Percentiles rank a stretch among this genome's conserved stretches.
phyloP scores from a whole-genome alignment of 345 rosid genomes.

The Camelina hispida region DNA sequence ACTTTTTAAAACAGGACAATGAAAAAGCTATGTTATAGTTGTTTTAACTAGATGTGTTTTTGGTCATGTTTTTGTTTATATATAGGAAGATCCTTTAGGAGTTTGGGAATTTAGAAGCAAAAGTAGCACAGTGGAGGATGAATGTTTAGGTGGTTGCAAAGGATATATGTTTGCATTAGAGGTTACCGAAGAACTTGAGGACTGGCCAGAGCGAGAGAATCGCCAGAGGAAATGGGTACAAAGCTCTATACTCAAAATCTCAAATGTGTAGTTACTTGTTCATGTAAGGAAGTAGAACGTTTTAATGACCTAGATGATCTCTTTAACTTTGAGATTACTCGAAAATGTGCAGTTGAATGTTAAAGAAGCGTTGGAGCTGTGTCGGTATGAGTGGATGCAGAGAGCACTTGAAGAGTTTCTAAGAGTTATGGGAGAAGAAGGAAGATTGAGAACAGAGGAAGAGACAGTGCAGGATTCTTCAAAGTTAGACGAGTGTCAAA shows the following conservation, averaged over 20 bases:
- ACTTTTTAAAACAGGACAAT: background rate
- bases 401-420: slow-evolving; percentile 62
- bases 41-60: slow-evolving; percentile 7
- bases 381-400: slow-evolving; percentile 92
- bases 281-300: background rate
- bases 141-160: slow-evolving; percentile 42
- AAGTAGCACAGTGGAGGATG: slow-evolving; percentile 41
- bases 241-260: slow-evolving; percentile 1
- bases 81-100: slow-evolving; percentile 73
- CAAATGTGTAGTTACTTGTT: background rate
- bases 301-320: background rate
- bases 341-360: slow-evolving; percentile 53
- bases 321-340: slow-evolving; percentile 1
- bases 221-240: slow-evolving; percentile 77
- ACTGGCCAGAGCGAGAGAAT: slow-evolving; percentile 74
- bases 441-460: slow-evolving; percentile 36
- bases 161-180: slow-evolving; percentile 50
- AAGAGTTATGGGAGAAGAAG: slow-evolving; percentile 42
- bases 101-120: slow-evolving; percentile 52
- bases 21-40: background rate
- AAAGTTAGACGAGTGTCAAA: slow-evolving; percentile 32
- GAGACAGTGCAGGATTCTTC: slow-evolving; percentile 44
- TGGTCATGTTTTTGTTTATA: slow-evolving; percentile 13
- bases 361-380: slow-evolving; percentile 61
- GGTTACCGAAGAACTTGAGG: slow-evolving; percentile 81